phyloP scores from a whole-genome alignment of 2,329 filamentous ascomycete species.

The Fusarium burgessii region DNA sequence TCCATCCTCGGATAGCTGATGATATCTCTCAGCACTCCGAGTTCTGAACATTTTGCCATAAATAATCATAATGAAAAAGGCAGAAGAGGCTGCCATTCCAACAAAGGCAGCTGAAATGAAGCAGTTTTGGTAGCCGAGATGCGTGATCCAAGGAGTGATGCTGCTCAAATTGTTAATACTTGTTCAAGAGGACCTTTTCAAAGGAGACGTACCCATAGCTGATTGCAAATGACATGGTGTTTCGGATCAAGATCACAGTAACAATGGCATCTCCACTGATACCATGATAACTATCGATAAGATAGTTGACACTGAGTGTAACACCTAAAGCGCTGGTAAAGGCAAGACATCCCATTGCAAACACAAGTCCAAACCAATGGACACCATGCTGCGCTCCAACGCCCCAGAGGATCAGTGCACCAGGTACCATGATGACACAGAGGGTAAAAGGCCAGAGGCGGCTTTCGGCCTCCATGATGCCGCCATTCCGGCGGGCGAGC shows the following conservation, averaged over 20 bases:
- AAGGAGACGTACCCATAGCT: conserved; percentile 44
- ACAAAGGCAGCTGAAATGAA: conserved; percentile 57
- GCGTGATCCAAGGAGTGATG: conserved; percentile 58
- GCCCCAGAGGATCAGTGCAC: conserved; percentile 49
- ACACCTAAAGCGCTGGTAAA: conserved; percentile 51
- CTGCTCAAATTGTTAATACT: conserved; percentile 47
- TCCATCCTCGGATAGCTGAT: conserved; percentile 2
- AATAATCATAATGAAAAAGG: conserved; percentile 60
- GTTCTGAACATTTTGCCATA: conserved; percentile 55
- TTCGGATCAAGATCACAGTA: conserved; percentile 55
- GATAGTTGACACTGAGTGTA: conserved; percentile 54
- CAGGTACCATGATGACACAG: conserved; percentile 46
- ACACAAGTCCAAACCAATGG: conserved; percentile 57
- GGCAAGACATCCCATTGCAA: conserved; percentile 54
- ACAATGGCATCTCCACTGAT: conserved; percentile 55
- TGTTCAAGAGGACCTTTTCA: accelerated
- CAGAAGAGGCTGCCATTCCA: conserved; percentile 54
- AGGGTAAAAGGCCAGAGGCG: conserved; percentile 55
- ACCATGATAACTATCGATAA: conserved; percentile 57
- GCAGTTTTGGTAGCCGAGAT: conserved; percentile 57
- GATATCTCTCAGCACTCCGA: conserved; percentile 42
- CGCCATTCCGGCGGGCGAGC: conserved; percentile 55
- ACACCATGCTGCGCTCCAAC: conserved; percentile 52
- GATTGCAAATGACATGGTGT: conserved; percentile 54
- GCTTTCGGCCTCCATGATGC: conserved; percentile 57